phyloP scores from a whole-genome alignment of 768 basidiomycete species.

The Austroboletus festivus region DNA sequence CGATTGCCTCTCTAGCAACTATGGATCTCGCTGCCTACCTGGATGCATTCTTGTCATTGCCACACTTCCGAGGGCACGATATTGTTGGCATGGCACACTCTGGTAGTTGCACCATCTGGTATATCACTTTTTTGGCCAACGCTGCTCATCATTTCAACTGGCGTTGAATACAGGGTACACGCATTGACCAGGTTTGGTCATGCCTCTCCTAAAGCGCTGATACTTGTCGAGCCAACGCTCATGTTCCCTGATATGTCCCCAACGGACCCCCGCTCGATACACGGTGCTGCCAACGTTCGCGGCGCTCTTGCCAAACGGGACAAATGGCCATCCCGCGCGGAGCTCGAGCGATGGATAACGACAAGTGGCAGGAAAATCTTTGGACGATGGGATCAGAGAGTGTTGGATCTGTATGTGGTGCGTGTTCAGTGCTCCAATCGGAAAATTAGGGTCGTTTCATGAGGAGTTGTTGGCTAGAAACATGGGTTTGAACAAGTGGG shows the following conservation, averaged over 20 bases:
- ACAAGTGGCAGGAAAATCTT: constrained; percentile 16
- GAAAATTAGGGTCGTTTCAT: not conserved
- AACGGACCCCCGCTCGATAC: constrained; percentile 26
- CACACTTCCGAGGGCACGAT: constrained; percentile 20
- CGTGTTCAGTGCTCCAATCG: not conserved
- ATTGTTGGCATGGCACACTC: constrained; percentile 29
- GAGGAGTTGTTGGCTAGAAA: constrained; percentile 13
- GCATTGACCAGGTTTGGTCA: constrained; percentile 17
- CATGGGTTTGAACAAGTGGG: constrained; percentile 23
- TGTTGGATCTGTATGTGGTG: constrained; percentile 24
- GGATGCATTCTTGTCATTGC: constrained; percentile 21
- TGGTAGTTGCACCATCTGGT: constrained; percentile 30
- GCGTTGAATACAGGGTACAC: constrained; percentile 12
- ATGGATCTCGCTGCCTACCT: constrained; percentile 25
- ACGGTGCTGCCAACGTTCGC: constrained; percentile 30
- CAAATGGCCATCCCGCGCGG: constrained; percentile 24
- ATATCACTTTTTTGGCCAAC: not conserved
- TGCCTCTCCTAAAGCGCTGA: constrained; percentile 13
- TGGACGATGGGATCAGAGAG: constrained; percentile 24
- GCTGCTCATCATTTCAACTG: too few species aligned
- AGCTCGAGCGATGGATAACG: constrained; percentile 17
- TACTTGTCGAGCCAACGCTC: constrained; percentile 30
- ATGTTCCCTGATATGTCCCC: constrained; percentile 31
- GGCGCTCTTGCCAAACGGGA: constrained; percentile 27
- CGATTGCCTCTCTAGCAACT: constrained; percentile 11